Base-by-base conservation (phyloP, 129 eudicot species). In the Arctium lappa region DNA sequence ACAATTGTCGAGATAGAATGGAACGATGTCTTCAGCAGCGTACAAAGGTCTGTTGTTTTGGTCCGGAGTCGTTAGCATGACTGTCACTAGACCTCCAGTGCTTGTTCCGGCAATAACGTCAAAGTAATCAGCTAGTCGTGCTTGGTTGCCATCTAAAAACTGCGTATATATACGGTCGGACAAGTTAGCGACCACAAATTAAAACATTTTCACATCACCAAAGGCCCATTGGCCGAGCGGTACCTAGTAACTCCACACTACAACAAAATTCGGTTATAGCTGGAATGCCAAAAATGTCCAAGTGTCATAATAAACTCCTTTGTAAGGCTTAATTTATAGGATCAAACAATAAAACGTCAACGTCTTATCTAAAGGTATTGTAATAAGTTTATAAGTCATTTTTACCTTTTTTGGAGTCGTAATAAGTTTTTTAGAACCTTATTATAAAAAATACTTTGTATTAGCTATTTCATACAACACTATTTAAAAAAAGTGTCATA, bases 71-170 rank as follows among this genome's bases (percentile, higher is more conserved):
- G 94, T 77, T 72, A 90, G 15, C 94, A 90, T 90, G 29, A 87
- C 82, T 1, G 94, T 39, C 11, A 90, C 76, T 12, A 90, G 87
- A 65, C 94, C 94, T 10, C 94, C 94, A 0, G 94, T 90, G 77
- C 94, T 90, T 18, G 91, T 90, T 76, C 94, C 94, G 0, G 94
- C 80, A 15, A 90, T 70, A 10, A 88, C 87, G 34, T 90, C 94
- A 56, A 88, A 88, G 72, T 88, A 88, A 81, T 88, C 91, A 7
- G 88, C 91, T 1, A 88, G 29, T 44, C 94, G 84, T 50, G 82
- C 91, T 5, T 85, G 79, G 68, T 76, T 70, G 1, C 90, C 90
- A 16, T 90, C 94, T 11, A 90, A 84, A 53, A 72, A 86, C 94
- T 90, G 79, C 40, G 71, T 15, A 12, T 32, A 22, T 1, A 1